A percentile compares a stretch with the other conserved stretches of the same genome.
phyloP scores from a whole-genome alignment of 1,284 basidiomycete genomes.

The Pascua sp. region DNA sequence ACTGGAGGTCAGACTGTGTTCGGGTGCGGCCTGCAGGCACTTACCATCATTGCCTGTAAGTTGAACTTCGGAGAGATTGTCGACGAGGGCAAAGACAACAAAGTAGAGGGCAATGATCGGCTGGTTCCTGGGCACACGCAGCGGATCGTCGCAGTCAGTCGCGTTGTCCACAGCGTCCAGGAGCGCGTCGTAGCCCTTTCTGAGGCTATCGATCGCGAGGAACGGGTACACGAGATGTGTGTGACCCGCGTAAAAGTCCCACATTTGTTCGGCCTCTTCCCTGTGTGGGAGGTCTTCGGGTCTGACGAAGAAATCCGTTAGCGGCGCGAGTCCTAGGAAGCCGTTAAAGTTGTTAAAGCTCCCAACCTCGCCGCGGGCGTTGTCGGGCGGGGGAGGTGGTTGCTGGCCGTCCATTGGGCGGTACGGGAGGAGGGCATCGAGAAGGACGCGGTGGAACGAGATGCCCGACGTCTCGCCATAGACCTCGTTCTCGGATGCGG shows the following conservation, averaged over 20 bases:
- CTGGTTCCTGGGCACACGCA: conserved; percentile 6
- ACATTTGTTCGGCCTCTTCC: conserved; percentile 11
- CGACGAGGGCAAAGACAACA: conserved; percentile 17
- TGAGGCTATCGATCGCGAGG: conserved; percentile 4
- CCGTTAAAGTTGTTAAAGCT: not conserved
- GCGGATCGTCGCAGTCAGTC: not conserved
- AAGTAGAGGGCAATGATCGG: conserved; percentile 18
- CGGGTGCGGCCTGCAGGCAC: not conserved
- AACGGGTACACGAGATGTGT: conserved; percentile 19
- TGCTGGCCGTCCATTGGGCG: not conserved
- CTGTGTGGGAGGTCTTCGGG: conserved; percentile 8
- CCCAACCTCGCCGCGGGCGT: not conserved
- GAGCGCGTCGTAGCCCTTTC: conserved; percentile 3
- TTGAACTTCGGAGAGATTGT: conserved; percentile 6
- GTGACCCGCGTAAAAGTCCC: conserved; percentile 6
- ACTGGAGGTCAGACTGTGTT: conserved; percentile 1
- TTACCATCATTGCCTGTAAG: conserved; percentile 4
- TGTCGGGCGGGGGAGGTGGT: no score
- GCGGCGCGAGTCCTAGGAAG: conserved; percentile 5
- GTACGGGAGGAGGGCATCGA: conserved; percentile 16
- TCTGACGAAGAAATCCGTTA: conserved; percentile 1
- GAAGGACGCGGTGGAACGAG: conserved; percentile 19
- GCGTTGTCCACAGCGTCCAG: not conserved
- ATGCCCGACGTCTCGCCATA: conserved; percentile 21
- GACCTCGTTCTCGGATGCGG: conserved; percentile 8